Percentiles rank a stretch among this genome's conserved stretches.
These are phyloP conservation scores for Diplodia corticola DNA, from an alignment of 2,329 filamentous ascomycete genomes.

Conservation along the genomic window DNA sequence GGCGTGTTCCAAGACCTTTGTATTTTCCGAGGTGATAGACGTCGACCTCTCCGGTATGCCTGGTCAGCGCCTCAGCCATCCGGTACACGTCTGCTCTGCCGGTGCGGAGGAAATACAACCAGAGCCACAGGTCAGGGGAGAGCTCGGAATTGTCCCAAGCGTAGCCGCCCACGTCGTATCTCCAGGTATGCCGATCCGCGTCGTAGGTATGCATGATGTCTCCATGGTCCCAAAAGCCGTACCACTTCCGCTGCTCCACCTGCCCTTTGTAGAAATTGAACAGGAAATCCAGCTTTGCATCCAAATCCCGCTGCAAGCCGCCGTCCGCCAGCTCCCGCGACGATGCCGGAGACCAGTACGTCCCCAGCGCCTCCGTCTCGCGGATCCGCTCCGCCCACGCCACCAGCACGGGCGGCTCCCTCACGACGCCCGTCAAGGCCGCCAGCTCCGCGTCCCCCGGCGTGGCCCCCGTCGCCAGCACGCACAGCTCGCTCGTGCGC, in stretches of 20 bases:
- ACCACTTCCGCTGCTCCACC: conserved; percentile 60
- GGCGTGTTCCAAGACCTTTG: conserved; percentile 62
- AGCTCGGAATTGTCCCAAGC: conserved; percentile 67
- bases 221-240: conserved; percentile 63
- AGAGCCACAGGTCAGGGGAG: conserved; percentile 63
- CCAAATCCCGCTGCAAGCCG: neutral
- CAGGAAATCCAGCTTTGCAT: conserved; percentile 55
- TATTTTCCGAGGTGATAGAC: conserved; percentile 61
- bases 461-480: conserved; percentile 56
- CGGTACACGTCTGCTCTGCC: conserved; percentile 59
- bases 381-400: conserved; percentile 53
- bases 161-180: conserved; percentile 64
- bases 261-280: conserved; percentile 58
- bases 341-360: conserved; percentile 23
- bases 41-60: conserved; percentile 63
- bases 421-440: conserved; percentile 47
- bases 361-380: conserved; percentile 55
- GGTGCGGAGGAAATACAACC: conserved; percentile 63
- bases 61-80: conserved; percentile 59
- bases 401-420: conserved; percentile 55
- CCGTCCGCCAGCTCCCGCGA: conserved; percentile 44
- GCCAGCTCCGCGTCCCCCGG: conserved; percentile 52
- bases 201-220: conserved; percentile 67
- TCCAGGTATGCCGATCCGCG: conserved; percentile 59
- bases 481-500: conserved; percentile 58